Percentiles rank a stretch among this genome's conserved stretches.
Evolutionary conservation across 805 yeast genomes (phyloP).

Genomic region (Cyberlindnera americana): DNA sequence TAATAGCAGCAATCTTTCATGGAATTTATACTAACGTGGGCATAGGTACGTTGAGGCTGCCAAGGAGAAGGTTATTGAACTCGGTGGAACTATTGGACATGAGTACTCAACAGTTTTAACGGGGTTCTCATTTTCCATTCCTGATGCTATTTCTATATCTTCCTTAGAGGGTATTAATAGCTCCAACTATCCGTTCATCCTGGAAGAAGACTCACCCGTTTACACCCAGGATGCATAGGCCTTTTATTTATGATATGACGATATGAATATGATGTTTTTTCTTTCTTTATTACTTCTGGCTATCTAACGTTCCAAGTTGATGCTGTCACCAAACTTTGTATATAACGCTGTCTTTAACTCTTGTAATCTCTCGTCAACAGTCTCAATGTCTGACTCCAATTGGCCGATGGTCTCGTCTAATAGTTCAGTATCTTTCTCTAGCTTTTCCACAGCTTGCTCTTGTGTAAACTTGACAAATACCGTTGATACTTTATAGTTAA

Average conservation of each 20-base stretch:
- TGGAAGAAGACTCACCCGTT: slow-evolving; percentile 43
- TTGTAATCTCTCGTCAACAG: slow-evolving; percentile 50
- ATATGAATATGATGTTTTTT: background rate
- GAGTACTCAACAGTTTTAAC: slow-evolving; percentile 44
- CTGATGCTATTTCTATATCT: slow-evolving; percentile 28
- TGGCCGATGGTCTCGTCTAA: slow-evolving; percentile 48
- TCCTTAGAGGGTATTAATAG: slow-evolving; percentile 22
- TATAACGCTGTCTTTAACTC: slow-evolving; percentile 72
- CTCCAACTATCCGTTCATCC: slow-evolving; percentile 36
- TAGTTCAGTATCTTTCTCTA: slow-evolving; percentile 58
- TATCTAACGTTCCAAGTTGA: slow-evolving; percentile 67
- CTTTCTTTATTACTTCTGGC: too few relatives aligned
- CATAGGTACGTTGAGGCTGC: slow-evolving; percentile 29
- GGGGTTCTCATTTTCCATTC: slow-evolving; percentile 44
- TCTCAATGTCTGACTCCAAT: slow-evolving; percentile 45
- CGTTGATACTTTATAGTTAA: slow-evolving; percentile 81
- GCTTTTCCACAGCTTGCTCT: slow-evolving; percentile 57
- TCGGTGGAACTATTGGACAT: slow-evolving; percentile 45
- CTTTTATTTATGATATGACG: background rate
- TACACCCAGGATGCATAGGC: slow-evolving; percentile 22
- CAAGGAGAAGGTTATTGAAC: slow-evolving; percentile 30
- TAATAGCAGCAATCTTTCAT: background rate
- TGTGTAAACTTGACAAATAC: slow-evolving; percentile 67
- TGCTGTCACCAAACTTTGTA: slow-evolving; percentile 84
- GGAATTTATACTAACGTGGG: too few relatives aligned